Base-by-base conservation (phyloP, 1,284 basidiomycete genomes). In the Acaromyces ingoldii region DNA sequence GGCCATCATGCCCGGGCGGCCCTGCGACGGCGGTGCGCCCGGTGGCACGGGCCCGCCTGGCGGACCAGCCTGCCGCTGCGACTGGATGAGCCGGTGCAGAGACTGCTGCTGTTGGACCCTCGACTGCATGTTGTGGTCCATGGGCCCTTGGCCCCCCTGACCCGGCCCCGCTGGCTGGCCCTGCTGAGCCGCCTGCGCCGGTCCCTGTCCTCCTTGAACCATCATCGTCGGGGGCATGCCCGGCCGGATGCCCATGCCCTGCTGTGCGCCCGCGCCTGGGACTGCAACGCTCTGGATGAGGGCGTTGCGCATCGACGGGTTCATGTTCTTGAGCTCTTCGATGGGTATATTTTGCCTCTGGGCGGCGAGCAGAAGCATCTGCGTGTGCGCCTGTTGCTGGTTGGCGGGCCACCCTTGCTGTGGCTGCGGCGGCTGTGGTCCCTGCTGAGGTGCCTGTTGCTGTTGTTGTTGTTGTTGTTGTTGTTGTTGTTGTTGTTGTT, bases 301-400 rank as follows among this genome's bases (percentile, higher is more conserved):
- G 0, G 65, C 62, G 53, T 66, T 59, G 6, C 69, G 57, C 11
- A 62, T 55, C 1, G 64, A 58, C 1, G 70, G 68, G 4, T 62
- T 55, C 46, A 72, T 61, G 34, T 63, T 71, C 55, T 69, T 70
- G 48, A 74, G 55, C 36, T 71, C 68, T n/a, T 74, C 65, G 21
- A 71, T 48, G 1, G 67, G 58, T 19, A 74, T 67, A 25, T 66
- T 67, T 25, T 67, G 63, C 24, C 61, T 60, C 46, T 62, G 53
- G 10, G 72, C 72, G 3, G 70, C 72, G 1, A 58, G 52, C 37
- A 70, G 53, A 38, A 74, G 60, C 25, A 71, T 49, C 33, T 70
- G 63, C 49, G 70, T 69, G n/a, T n/a, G n/a, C n/a, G n/a, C n/a
- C 52, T 72, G 69, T 49, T 74, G 70, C 41, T 62, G 62, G 4